These are phyloP conservation scores for Isatis lusitanica DNA, from an alignment of 441 rosid genomes.

Conservation along the genomic window DNA sequence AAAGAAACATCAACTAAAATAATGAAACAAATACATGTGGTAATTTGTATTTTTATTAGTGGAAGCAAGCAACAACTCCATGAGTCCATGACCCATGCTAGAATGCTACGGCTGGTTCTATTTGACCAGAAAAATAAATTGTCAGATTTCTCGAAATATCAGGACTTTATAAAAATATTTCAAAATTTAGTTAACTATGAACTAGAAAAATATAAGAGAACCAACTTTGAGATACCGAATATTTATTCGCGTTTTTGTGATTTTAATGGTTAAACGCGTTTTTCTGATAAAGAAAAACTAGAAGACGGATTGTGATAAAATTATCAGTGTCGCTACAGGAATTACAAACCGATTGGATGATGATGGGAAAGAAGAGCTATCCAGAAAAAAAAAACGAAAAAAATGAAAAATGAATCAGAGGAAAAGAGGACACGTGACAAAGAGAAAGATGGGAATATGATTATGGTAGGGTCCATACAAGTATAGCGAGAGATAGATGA, in stretches of 20 bases:
- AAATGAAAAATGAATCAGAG: background rate
- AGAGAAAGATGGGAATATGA: slow-evolving; percentile 10
- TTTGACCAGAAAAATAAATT: background rate
- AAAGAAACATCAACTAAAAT: background rate
- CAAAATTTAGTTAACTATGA: background rate
- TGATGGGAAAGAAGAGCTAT: background rate
- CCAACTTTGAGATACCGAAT: background rate
- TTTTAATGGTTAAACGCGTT: no score
- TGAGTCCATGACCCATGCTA: background rate
- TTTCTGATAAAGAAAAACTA: background rate
- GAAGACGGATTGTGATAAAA: background rate
- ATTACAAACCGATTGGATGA: slow-evolving; percentile 6
- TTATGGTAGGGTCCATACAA: slow-evolving; percentile 16
- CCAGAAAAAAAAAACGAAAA: background rate
- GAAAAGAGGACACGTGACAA: slow-evolving; percentile 32
- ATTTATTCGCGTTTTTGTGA: no score
- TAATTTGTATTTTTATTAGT: no score
- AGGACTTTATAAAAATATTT: background rate
- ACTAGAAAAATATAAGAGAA: background rate
- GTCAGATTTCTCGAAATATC: background rate
- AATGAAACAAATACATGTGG: background rate
- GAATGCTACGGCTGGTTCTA: background rate
- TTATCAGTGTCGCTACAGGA: background rate
- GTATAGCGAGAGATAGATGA: slow-evolving; percentile 25
- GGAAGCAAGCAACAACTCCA: slow-evolving; percentile 4